Percentiles rank a stretch among this genome's conserved stretches.
Evolutionary conservation across 805 yeast species (phyloP).

Genomic region (Zygotorulaspora florentina): DNA sequence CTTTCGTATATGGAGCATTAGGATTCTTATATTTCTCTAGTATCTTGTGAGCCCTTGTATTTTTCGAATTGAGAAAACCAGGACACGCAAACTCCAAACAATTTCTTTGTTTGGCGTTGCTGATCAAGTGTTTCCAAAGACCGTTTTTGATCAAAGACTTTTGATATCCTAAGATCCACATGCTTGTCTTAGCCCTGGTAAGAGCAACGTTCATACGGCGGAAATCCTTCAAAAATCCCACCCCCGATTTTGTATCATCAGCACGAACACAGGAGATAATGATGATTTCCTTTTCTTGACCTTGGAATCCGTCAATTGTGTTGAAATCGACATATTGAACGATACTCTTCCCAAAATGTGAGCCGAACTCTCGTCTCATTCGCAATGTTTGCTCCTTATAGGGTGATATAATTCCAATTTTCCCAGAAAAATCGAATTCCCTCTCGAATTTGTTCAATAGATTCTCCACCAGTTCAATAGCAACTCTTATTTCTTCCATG

Average conservation of each 20-base stretch:
- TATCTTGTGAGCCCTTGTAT: conserved; percentile 15
- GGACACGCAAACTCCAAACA: conserved; percentile 28
- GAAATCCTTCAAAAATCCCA: conserved; percentile 86
- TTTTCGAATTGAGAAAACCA: conserved; percentile 25
- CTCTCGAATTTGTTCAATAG: conserved; percentile 48
- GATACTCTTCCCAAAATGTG: conserved; percentile 59
- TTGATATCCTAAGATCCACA: conserved; percentile 87
- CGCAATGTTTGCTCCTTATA: conserved; percentile 80
- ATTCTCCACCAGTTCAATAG: conserved; percentile 58
- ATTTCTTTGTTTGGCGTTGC: conserved; percentile 55
- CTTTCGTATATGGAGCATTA: conserved; percentile 6
- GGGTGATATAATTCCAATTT: conserved; percentile 89
- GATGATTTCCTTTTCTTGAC: conserved; percentile 93
- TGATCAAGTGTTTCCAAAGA: conserved; percentile 69
- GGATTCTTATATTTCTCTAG: conserved; percentile 13
- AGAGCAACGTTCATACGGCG: conserved; percentile 97
- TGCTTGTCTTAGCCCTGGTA: conserved; percentile 86
- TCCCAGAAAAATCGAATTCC: conserved; percentile 52
- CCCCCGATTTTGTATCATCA: conserved; percentile 48
- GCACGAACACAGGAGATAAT: conserved; percentile 96
- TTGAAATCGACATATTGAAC: conserved; percentile 74
- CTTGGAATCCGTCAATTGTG: conserved; percentile 97
- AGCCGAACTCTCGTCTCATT: conserved; percentile 53
- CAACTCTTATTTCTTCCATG: conserved; percentile 63
- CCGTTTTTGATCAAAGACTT: conserved; percentile 58